Conservation (phyloP, 2,329 filamentous ascomycete species). For the Pezicula radicicola region DNA sequence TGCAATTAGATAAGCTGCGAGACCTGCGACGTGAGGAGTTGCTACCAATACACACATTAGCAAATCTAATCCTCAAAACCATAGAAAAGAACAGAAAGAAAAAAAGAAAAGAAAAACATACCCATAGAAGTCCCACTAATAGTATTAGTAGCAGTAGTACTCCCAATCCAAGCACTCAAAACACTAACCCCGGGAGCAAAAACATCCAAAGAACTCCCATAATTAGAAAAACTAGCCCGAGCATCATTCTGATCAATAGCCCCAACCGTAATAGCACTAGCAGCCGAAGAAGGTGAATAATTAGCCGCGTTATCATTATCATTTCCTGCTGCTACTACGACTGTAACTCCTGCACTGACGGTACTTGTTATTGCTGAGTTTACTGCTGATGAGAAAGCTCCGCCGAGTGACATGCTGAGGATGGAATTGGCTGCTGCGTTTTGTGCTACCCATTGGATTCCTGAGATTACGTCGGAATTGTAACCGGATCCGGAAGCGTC, state of each 20-base stretch:
- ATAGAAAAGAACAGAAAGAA: no score
- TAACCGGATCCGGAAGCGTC: slow-evolving; percentile 27
- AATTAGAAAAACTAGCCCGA: slow-evolving; percentile 47
- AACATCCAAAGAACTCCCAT: slow-evolving; percentile 45
- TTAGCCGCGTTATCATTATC: slow-evolving; percentile 35
- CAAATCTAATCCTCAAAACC: no score
- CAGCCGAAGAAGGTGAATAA: slow-evolving; percentile 45
- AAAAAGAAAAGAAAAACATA: neutral
- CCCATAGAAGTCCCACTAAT: slow-evolving; percentile 61
- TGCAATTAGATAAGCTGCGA: slow-evolving; percentile 56
- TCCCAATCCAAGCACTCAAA: slow-evolving; percentile 43
- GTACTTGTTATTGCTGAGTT: slow-evolving; percentile 48
- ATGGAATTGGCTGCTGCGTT: slow-evolving; percentile 37
- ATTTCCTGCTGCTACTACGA: slow-evolving; percentile 55
- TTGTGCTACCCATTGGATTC: slow-evolving; percentile 33
- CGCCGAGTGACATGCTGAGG: slow-evolving; percentile 54
- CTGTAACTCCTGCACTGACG: slow-evolving; percentile 43
- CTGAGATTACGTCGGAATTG: slow-evolving; percentile 33
- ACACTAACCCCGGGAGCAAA: slow-evolving; percentile 47
- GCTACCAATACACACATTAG: no score
- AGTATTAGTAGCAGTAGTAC: slow-evolving; percentile 41
- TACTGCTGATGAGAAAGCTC: slow-evolving; percentile 39
- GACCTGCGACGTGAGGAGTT: slow-evolving; percentile 55
- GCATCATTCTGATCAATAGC: slow-evolving; percentile 38
- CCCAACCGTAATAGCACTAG: slow-evolving; percentile 50